These are phyloP conservation scores for Silene vulgaris DNA, from an alignment of 179 eudicot genomes.

Conservation along the genomic window DNA sequence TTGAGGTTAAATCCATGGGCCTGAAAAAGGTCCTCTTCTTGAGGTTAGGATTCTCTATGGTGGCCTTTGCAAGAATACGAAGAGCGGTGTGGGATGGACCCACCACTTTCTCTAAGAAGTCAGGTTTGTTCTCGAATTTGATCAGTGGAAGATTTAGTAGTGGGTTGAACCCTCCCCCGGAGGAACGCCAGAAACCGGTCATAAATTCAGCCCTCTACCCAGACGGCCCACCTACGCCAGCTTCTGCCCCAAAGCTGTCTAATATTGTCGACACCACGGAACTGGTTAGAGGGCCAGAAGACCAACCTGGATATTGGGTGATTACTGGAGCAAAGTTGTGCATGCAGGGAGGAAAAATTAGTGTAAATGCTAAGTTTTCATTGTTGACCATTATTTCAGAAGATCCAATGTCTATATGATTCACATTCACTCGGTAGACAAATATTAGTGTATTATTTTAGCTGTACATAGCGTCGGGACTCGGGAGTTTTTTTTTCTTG, in stretches of 20 bases:
- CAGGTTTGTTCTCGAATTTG: conserved; percentile 71
- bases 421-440: background rate
- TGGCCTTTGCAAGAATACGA: conserved; percentile 60
- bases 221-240: conserved; percentile 67
- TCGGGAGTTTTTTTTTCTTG: background rate
- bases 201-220: conserved; percentile 84
- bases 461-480: conserved; percentile 18
- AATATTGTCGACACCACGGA: conserved; percentile 71
- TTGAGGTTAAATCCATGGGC: conserved; percentile 71
- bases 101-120: conserved; percentile 49
- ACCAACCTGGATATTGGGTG: conserved; percentile 94
- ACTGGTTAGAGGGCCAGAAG: conserved; percentile 86
- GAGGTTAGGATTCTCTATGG: conserved; percentile 70
- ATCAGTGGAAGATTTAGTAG: conserved; percentile 73
- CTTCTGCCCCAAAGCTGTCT: conserved; percentile 57
- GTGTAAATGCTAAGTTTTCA: conserved; percentile 68
- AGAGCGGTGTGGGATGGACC: conserved; percentile 81
- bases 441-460: background rate
- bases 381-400: conserved; percentile 60
- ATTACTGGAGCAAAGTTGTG: conserved; percentile 83
- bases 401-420: conserved; percentile 35
- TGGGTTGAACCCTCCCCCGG: conserved; percentile 35
- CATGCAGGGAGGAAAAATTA: conserved; percentile 63
- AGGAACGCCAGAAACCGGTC: conserved; percentile 61
- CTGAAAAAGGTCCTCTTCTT: conserved; percentile 74